These are phyloP conservation scores for Syzygium aqueum DNA, from an alignment of 345 rosid genomes.

Conservation along the genomic window DNA sequence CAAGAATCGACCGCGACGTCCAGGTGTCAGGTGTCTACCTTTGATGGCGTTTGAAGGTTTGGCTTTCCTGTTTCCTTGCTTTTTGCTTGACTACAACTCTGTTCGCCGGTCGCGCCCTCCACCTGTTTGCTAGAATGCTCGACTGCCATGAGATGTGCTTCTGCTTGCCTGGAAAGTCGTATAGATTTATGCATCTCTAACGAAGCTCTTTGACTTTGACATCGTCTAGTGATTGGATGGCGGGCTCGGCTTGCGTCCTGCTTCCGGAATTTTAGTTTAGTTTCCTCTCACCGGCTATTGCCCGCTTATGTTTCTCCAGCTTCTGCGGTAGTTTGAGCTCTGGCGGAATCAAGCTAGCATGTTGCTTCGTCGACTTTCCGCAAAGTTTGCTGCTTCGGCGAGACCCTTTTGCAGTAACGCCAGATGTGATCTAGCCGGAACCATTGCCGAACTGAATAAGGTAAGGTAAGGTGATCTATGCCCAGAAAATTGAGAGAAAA, in stretches of 20 bases:
- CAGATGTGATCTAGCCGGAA: constrained; percentile 11
- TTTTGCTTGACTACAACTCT: background rate
- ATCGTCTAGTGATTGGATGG: too few species aligned
- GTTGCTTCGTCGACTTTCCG: constrained; percentile 39
- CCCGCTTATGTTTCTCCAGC: background rate
- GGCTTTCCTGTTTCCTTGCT: background rate
- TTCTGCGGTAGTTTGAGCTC: background rate
- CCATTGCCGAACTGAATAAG: constrained; percentile 48
- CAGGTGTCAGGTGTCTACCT: background rate
- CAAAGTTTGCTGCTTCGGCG: constrained; percentile 15
- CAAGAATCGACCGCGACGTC: background rate
- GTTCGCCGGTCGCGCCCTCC: background rate
- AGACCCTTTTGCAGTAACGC: constrained; percentile 26
- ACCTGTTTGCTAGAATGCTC: constrained; percentile 15
- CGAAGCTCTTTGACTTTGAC: background rate
- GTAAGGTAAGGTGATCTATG: constrained; percentile 5
- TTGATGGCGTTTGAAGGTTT: background rate
- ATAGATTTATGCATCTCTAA: too few species aligned
- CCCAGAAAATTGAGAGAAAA: background rate
- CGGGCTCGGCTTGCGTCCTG: background rate
- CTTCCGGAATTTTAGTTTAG: background rate
- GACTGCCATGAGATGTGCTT: background rate
- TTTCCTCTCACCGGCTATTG: background rate
- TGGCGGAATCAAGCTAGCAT: constrained; percentile 2
- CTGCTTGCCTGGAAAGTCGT: background rate